Evolutionary conservation across 164 flowering plant species (phyloP), one percentile per base, ranked within the genome.

Genomic region (Liriodendron chinense): DNA sequence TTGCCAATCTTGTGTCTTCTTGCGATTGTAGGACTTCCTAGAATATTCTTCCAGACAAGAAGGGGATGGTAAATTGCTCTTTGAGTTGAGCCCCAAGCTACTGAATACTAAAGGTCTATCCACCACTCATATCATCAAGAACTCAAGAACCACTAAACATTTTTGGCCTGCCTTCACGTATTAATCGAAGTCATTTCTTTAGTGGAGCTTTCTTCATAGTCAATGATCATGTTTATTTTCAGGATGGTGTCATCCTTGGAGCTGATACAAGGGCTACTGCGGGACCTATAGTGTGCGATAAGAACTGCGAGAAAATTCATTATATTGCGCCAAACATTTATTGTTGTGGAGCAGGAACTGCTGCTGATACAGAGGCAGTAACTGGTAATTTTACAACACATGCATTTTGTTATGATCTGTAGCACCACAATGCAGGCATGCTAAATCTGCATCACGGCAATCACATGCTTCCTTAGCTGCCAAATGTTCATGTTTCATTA

Each of bases 161-260:
- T 34, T 34, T 34, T 7, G 3, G 43, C 7, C 43, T 34, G 43
- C 7, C 6, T 14, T 12, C 18, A 53, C 59, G 20, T 53, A 8
- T 53, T 53, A 12, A 53, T 53, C 43, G 43, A 34, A 34, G 7
- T 53, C 18, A 53, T 53, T 53, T 14, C 59, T 53, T 16, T 53
- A 4, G 43, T 47, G 25, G n/a, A 64, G 22, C 2, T 77, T 9
- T 64, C 66, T n/a, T 64, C 66, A 12, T 64, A 10, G 24, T 64
- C 12, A 12, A 26, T 64, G 24, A 16, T 64, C 59, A 22, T 21
- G 47, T 47, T 68, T 70, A 23, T 71, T 18, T 83, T 69, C 83
- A 94, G 99, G 97, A 94, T 86, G 99, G 99, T 68, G 96, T 96
- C 57, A 89, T 94, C 82, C 96, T 94, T 84, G 98, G 97, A 75